These are phyloP conservation scores for Corymbia calophylla DNA, from an alignment of 441 rosid species.

Conservation along the genomic window DNA sequence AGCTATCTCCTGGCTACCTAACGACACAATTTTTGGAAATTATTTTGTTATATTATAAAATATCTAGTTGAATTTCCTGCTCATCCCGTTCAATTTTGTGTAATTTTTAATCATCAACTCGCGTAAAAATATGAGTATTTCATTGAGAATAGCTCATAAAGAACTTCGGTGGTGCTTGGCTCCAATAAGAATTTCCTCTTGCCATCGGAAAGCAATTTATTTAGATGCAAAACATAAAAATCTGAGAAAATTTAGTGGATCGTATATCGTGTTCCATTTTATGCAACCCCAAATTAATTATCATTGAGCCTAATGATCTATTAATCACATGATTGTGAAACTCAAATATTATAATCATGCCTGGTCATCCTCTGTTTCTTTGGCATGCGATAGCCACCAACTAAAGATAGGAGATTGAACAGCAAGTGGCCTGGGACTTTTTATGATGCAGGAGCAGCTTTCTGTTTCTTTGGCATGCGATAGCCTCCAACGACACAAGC, in stretches of 20 bases:
- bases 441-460: slow-evolving; percentile 5
- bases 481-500: slow-evolving; percentile 86
- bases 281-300: background rate
- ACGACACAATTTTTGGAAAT: background rate
- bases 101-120: background rate
- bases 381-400: slow-evolving; percentile 73
- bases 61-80: background rate
- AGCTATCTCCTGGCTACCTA: background rate
- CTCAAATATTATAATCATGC: background rate
- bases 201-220: background rate
- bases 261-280: background rate
- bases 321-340: background rate
- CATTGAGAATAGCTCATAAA: rapidly evolving
- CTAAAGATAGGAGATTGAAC: background rate
- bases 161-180: background rate
- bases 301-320: background rate
- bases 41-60: background rate
- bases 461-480: slow-evolving; percentile 74
- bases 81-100: background rate
- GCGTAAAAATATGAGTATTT: background rate
- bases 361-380: slow-evolving; percentile 40
- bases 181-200: background rate
- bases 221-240: background rate
- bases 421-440: background rate
- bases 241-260: background rate